Base-by-base conservation (phyloP, 2,329 filamentous ascomycete species). In the Chaetomium globosum region DNA sequence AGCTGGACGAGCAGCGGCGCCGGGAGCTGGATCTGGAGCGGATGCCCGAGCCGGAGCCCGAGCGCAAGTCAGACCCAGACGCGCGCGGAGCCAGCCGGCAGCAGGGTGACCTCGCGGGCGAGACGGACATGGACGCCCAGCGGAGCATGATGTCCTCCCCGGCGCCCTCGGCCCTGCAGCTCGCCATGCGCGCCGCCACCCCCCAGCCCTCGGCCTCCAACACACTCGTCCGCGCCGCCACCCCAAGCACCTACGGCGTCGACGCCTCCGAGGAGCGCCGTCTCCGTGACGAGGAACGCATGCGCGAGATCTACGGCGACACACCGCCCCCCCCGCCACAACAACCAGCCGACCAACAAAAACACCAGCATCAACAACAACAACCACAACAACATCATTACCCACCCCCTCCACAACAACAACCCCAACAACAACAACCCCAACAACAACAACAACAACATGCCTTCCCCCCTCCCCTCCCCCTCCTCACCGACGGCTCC, bases 281-380 rank as follows among this genome's bases (percentile, higher is more conserved):
- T 2, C 73, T 73, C 12, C 75, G 75, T 2, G 83, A 86, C 1
- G 82, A 84, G 66, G 82, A 83, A 59, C 79, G 83, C 2, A 74
- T 83, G 36, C 78, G 83, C 5, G 84, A 87, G 66, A 83, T 84
- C 23, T 86, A 87, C 67, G 82, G 82, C 3, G 68, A 69, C 19
- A n/a, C 64, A 3, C 63, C 69, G 12, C 60, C 58, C 61, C 48
- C 58, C 23, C 62, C 19, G 33, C 52, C 26, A 23, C 36, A 4
- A 43, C 56, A 10, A 7, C 30, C 33, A 1, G 9, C 28, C 61
- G 16, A 56, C 9, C 62, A 59, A 1, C 61, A 43, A 3, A 26
- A 54, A 10, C 59, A 51, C 6, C 52, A 31, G 0, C 52, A 46
- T 4, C 59, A 56, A 23, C 39, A 19, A 16, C 56, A 49, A 12